Conservation (phyloP, 208 protist genomes). For the Blastocrithidia nonstop region DNA sequence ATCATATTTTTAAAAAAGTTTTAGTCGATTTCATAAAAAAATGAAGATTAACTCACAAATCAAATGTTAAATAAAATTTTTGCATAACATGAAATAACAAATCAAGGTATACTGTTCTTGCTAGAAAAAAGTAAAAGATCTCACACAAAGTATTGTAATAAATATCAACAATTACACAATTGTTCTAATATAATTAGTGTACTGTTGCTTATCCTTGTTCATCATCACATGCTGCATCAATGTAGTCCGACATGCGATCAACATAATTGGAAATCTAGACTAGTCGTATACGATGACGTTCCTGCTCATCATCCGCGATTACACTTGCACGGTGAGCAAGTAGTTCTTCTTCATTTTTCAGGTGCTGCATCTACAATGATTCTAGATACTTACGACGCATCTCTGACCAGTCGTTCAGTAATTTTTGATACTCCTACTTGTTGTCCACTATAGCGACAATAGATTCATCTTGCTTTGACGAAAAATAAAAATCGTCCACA, state of each 20-base stretch:
- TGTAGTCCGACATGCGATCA: slow-evolving; percentile 13
- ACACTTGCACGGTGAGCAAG: slow-evolving; percentile 18
- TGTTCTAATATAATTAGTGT: background rate
- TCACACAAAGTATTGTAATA: too few species aligned
- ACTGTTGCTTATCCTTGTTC: too few species aligned
- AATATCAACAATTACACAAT: background rate
- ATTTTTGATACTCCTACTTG: slow-evolving; percentile 66
- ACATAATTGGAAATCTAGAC: slow-evolving; percentile 59
- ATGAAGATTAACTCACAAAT: too few species aligned
- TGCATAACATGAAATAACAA: too few species aligned
- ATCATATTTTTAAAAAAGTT: too few species aligned
- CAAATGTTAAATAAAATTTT: too few species aligned
- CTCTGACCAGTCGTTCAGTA: slow-evolving; percentile 69
- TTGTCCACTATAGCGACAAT: slow-evolving; percentile 40
- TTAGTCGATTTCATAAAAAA: too few species aligned
- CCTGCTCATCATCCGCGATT: slow-evolving; percentile 44
- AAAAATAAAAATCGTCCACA: slow-evolving; percentile 23
- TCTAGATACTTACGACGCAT: slow-evolving; percentile 55
- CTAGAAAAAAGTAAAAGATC: too few species aligned
- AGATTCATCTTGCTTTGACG: slow-evolving; percentile 16
- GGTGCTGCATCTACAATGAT: slow-evolving; percentile 52
- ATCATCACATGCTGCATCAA: slow-evolving; percentile 3
- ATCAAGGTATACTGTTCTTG: too few species aligned
- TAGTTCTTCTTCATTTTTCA: slow-evolving; percentile 50
- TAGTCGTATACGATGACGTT: slow-evolving; percentile 39